Base-by-base conservation (phyloP, 2,329 filamentous ascomycete genomes). In the Alternaria novae-zelandiae region DNA sequence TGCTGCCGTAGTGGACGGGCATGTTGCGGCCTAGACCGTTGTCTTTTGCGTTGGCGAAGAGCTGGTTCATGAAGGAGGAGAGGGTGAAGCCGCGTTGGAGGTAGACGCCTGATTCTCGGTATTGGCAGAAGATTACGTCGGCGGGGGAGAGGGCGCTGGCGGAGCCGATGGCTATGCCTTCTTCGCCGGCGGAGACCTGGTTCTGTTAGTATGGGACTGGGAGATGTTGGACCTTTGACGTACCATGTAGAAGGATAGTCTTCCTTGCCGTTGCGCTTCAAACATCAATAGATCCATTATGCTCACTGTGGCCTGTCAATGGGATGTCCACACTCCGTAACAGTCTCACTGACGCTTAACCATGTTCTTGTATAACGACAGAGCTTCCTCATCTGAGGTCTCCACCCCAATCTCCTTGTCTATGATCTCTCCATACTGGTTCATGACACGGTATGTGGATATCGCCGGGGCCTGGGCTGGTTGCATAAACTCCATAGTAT, bases 241-340 rank as follows among this genome's bases (percentile, higher is more conserved):
- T 75, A 95, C 95, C 92, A 99, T 98, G 82, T 99, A 99, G 82
- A 99, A 99, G 79, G 91, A 94, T 59, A 97, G 82, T 20, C 93
- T 89, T n/a, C 94, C 94, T 81, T 99, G 96, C 49, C 96, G 87
- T 81, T 99, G 96, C 0, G 96, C 94, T 75, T 99, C 96, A 76
- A 97, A 97, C 94, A 98, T 98, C 78, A 98, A 92, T 59, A 97
- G 81, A 77, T 99, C 96, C 93, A 99, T 96, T 70, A 98, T 91
- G 59, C 91, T 89, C 59, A 90, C 87, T 85, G 65, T 20, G 25
- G 43, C 32, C 11, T 15, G 64, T 70, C 49, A 70, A 53, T 28
- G 45, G 10, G 7, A 11, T 7, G 23, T 36, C 20, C 4, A 17
- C 51, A 32, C 36, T 3, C 17, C 10, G 11, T 3, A 10, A 9